Evolutionary conservation across 768 basidiomycete species (phyloP), one percentile per base, ranked within the genome.

Genomic region (Pilatotrama ljubarskyi): DNA sequence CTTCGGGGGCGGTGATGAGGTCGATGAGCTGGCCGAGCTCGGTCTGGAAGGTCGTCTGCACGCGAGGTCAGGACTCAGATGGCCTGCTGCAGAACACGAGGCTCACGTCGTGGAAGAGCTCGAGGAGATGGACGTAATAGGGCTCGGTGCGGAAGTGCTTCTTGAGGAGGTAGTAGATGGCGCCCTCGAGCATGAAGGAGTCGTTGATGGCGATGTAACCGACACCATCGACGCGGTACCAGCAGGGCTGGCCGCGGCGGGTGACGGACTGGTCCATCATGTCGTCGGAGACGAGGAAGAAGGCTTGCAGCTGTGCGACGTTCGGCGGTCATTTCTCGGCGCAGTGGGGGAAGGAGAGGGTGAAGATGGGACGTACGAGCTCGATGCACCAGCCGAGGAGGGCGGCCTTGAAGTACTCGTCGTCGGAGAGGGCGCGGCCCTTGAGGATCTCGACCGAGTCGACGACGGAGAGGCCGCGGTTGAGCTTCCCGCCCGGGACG

Each of bases 261-360:
- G 96, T 98, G 66, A 98, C 88, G 47, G n/a, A 93, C 18, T 82
- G 73, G 71, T 99, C 96, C 97, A 99, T 99, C 69, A 98, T 95
- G 74, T 99, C 96, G 75, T 99, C 93, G 4, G 93, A 84, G 56
- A 97, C 93, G 56, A 98, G 85, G 87, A 98, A 98, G 76, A 89
- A 97, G 0, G 94, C 95, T 87, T 98, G 96, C 8, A 99, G 84
- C 93, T 96, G 68, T 17, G 18, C n/a, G n/a, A n/a, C n/a, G n/a
- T n/a, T n/a, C n/a, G n/a, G n/a, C n/a, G n/a, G n/a, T n/a, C n/a
- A n/a, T n/a, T n/a, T n/a, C n/a, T n/a, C n/a, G n/a, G n/a, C n/a
- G n/a, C n/a, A n/a, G n/a, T n/a, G n/a, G n/a, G n/a, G n/a, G n/a
- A n/a, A n/a, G n/a, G n/a, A 48, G 35, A 29, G 26, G 29, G 18